Evolutionary conservation across 441 rosid species (phyloP), one percentile per base, ranked within the genome.

Genomic region (Euphorbia celastroides): DNA sequence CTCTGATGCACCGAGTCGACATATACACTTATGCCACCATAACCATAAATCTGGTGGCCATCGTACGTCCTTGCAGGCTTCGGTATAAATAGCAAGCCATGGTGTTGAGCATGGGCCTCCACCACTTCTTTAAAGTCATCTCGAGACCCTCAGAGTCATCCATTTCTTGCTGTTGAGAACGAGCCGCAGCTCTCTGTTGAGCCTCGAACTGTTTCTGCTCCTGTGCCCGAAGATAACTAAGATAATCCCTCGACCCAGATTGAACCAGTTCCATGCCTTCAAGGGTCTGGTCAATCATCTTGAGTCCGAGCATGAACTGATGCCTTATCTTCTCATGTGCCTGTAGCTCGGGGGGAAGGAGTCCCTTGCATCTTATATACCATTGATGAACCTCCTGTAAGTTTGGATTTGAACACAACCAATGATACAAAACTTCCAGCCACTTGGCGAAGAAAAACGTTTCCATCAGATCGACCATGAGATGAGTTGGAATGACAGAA

Each of bases 31-130:
- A 89, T 79, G 70, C 85, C 89, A 42, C 97, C 98, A 70, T 88
- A 93, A 59, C 90, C 92, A 60, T 90, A 90, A 60, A 93, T 84
- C 80, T 89, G 98, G 60, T 82, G 90, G 22, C 98, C 97, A 30
- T 86, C 79, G 72, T 87, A 85, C 79, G 66, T 84, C 80, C 96
- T 84, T n/a, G 89, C 87, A 44, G 89, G 90, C 70, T 93, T 93
- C 17, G 88, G 92, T 73, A 74, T 86, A 69, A 93, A 90, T 48
- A 83, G 80, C 74, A 93, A 78, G 66, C 88, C 92, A 25, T 90
- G 75, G 67, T 88, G 86, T 66, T 84, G 96, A 0, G 96, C 97
- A 77, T 81, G 86, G 23, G 88, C 81, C 83, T 89, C 95, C 26
- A 90, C 77, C 5, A 86, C 88, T 84, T 93, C 97, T 79, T 85